These are phyloP conservation scores for Entelexis paramagnoliae DNA, from an alignment of 1,139 yeast species.

Conservation along the genomic window DNA sequence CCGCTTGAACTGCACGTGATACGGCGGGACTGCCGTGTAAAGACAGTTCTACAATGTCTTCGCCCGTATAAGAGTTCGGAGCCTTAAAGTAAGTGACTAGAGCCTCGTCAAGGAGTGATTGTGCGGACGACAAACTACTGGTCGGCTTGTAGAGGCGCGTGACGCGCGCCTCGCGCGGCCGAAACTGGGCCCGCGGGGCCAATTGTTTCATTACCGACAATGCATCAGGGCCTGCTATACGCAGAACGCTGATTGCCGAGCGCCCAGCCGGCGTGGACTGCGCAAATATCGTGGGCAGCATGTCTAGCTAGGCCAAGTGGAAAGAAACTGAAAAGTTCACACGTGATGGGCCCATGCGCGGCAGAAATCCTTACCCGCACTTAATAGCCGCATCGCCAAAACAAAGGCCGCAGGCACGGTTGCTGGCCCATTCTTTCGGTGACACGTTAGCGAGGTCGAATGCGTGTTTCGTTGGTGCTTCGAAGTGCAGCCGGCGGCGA, in stretches of 20 bases:
- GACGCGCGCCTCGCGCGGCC: conserved; percentile 15
- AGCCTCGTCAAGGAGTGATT: conserved; percentile 60
- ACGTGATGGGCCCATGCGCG: neutral
- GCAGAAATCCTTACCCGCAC: neutral
- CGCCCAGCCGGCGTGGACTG: conserved; percentile 72
- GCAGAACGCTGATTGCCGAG: conserved; percentile 78
- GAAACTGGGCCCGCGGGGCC: conserved; percentile 21
- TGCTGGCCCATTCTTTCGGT: neutral
- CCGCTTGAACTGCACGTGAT: conserved; percentile 52
- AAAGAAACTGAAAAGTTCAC: conserved; percentile 1
- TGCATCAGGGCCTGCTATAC: conserved; percentile 65
- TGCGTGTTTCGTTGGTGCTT: conserved; percentile 12
- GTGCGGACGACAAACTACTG: conserved; percentile 15
- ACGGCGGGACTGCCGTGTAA: conserved; percentile 92
- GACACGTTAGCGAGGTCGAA: too few species aligned
- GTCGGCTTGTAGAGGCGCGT: conserved; percentile 11
- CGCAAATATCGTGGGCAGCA: conserved; percentile 61
- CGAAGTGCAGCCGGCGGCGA: conserved; percentile 18
- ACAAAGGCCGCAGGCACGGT: neutral
- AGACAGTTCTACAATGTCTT: conserved; percentile 77
- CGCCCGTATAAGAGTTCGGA: conserved; percentile 89
- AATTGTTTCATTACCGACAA: conserved; percentile 36
- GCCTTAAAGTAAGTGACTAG: conserved; percentile 55
- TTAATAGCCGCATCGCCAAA: neutral
- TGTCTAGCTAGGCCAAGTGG: neutral